Percentiles rank a stretch among this genome's conserved stretches.
Conservation (phyloP, 345 rosid genomes). For the Euphorbia lathyris region DNA sequence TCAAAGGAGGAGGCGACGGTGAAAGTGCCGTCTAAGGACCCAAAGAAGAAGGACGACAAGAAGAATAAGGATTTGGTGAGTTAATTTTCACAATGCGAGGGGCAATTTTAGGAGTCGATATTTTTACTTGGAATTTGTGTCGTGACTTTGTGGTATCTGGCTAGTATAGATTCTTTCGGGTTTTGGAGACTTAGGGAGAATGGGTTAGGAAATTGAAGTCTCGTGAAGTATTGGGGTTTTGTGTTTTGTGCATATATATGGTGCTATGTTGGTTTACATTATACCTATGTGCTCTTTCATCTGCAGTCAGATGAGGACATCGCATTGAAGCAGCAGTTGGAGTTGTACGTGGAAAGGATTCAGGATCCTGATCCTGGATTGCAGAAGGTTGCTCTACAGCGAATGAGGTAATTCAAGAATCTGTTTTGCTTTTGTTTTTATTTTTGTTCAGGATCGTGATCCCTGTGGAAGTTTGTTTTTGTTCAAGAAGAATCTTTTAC, state of each 20-base stretch:
- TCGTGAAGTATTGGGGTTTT: not conserved
- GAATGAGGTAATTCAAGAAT: slow-evolving; percentile 63
- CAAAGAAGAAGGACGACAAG: slow-evolving; percentile 88
- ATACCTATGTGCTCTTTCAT: not conserved
- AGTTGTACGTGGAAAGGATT: slow-evolving; percentile 89
- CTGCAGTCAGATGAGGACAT: slow-evolving; percentile 92
- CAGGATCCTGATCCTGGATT: slow-evolving; percentile 84
- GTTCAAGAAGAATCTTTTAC: too few relatives aligned
- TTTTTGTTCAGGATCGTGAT: not conserved
- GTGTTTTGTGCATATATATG: not conserved
- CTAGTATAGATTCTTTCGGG: too few relatives aligned
- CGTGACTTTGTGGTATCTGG: too few relatives aligned
- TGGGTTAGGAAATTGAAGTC: not conserved
- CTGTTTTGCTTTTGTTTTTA: not conserved
- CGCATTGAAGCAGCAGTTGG: slow-evolving; percentile 86
- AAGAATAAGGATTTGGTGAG: slow-evolving; percentile 87
- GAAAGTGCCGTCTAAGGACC: slow-evolving; percentile 75
- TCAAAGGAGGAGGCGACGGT: slow-evolving; percentile 44
- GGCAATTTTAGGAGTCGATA: too few relatives aligned
- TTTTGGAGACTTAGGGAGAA: not conserved
- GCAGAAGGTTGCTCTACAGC: slow-evolving; percentile 89
- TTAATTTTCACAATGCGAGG: too few relatives aligned
- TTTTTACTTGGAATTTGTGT: too few relatives aligned
- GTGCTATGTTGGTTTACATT: not conserved
- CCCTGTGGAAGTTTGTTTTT: not conserved